Base-by-base conservation (phyloP, 2,329 filamentous ascomycete species). In the Aureobasidium mangrovei region DNA sequence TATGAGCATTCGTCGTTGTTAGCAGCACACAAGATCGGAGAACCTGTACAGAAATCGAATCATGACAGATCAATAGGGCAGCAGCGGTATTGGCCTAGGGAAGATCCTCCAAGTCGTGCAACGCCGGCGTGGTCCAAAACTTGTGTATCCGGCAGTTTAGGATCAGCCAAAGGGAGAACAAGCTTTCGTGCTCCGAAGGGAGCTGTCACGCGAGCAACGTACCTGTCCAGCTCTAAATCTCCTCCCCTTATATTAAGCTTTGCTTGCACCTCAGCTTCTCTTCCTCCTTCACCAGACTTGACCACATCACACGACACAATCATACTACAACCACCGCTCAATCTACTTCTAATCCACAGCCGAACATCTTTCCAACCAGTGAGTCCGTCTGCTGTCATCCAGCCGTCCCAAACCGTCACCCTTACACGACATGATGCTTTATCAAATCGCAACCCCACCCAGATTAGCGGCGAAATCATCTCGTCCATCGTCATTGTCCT, bases 221-320 rank as follows among this genome's bases (percentile, higher is more conserved):
- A 51, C 41, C 47, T 51, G 49, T 44, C 32, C 9, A 43, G 39
- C 49, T 53, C 49, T 36, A 8, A 18, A 10, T 28, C 28, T 53
- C n/a, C n/a, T 40, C 24, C 48, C 40, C 38, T 44, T 53, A 53
- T 53, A 53, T 51, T 51, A 51, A 53, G 49, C 49, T 53, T 53
- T 53, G 24, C 32, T 53, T 38, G 32, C 39, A 53, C 49, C 49
- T 53, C 49, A 53, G 39, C 49, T 53, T 27, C 39, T 53, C 33
- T 53, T 38, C 49, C 31, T 41, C 47, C 26, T 38, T 32, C 24
- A 52, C 38, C 27, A 40, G 26, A 32, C 26, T 53, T 40, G 28
- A 33, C 32, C 26, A 24, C 26, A 29, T 29, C 27, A 42, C 48
- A 43, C 38, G 24, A 43, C 18, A 35, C 29, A 43, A 7, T 39